Base-by-base conservation (phyloP, 2,329 filamentous ascomycete species). In the Boeremia lycopersici region DNA sequence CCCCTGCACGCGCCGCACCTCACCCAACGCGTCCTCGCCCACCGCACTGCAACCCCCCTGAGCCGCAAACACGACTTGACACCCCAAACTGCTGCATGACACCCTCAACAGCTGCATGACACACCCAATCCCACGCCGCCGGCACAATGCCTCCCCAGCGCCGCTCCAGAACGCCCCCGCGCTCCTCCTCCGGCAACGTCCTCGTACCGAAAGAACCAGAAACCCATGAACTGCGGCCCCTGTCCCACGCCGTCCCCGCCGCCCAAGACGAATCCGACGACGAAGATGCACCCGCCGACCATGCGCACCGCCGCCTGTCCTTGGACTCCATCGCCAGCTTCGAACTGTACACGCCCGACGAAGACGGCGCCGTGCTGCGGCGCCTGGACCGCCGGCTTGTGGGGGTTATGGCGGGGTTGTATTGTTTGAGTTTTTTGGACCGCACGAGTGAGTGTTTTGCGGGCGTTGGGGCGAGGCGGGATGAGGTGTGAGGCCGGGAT, bases 381-480 rank as follows among this genome's bases (percentile, higher is more conserved):
- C 92, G 90, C 76, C 86, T 96, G 63, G 92, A 96, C 72, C 81
- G 85, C 51, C 85, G 83, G 60, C 81, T 97, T 48, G 90, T 96
- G 6, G 73, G 90, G 1, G 96, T 96, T 70, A 82, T 96, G 60
- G 89, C 90, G 10, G 72, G 93, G 54, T 81, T 96, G 11, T 97
- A 95, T 71, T 84, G 96, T 80, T 79, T 96, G 58, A 89, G 87
- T 59, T 96, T 96, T 71, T 76, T 96, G 61, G 92, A 96, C 74
- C 83, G 92, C 62, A 93, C 90, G 15, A 96, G 90, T 92, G 79
- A 65, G 72, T 68, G 30, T 33, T 50, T 29, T 50, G 26, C 41
- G 3, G 12, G 13, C 5, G 23, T 41, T 25, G 17, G 31, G 8
- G 41, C 38, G 34, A 44, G 31, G 12, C 34, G 28, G 11, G 25